Conservation (phyloP, 805 yeast species). For the Lachancea cidri region DNA sequence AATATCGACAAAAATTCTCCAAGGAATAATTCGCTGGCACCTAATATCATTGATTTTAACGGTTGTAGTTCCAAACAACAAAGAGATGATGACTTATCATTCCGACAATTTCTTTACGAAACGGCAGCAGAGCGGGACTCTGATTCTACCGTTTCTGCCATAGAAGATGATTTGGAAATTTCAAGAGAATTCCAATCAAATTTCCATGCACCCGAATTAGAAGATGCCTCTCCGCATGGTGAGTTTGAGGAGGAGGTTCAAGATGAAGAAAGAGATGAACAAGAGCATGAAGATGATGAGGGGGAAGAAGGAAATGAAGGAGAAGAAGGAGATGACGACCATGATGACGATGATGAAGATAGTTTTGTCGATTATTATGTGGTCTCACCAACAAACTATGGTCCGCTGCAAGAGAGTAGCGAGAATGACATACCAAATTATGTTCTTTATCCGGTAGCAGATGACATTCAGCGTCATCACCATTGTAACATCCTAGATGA, state of each 20-base stretch:
- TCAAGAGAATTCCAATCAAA: background rate
- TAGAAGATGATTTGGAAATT: slow-evolving; percentile 5
- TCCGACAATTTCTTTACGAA: slow-evolving; percentile 9
- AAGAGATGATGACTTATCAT: slow-evolving; percentile 2
- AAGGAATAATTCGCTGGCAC: slow-evolving; percentile 4
- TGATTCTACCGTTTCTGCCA: background rate
- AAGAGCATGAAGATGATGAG: background rate
- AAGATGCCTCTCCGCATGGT: background rate
- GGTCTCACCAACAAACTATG: background rate
- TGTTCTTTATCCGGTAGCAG: background rate
- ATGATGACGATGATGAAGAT: slow-evolving; percentile 2
- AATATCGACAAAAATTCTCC: no score
- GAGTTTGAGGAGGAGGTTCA: background rate
- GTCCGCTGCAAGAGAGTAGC: background rate
- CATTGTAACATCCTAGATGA: slow-evolving; percentile 15
- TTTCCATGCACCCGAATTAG: background rate
- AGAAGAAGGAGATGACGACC: slow-evolving; percentile 2
- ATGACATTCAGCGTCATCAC: slow-evolving; percentile 1
- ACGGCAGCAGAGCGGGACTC: background rate
- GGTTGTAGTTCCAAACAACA: background rate
- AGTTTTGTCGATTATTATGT: slow-evolving; percentile 6
- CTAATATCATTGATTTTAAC: slow-evolving; percentile 3
- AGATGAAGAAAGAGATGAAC: slow-evolving; percentile 2
- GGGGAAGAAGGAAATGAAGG: background rate
- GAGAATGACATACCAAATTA: slow-evolving; percentile 2